Evolutionary conservation across 2,329 filamentous ascomycete species (phyloP), one percentile per base, ranked within the genome.

Genomic region (Phoma sp.): DNA sequence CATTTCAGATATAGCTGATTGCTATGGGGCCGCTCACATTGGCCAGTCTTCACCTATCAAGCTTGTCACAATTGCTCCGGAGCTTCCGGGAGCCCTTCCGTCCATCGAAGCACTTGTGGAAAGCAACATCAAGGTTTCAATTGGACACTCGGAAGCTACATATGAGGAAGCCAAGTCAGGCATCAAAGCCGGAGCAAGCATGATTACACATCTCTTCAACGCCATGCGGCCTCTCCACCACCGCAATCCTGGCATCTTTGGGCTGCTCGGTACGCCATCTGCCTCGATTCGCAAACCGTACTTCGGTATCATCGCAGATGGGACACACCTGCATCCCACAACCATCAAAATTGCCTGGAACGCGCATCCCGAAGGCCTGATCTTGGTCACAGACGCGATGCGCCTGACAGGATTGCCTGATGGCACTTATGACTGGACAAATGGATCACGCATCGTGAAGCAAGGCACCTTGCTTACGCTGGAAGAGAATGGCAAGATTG

Each of bases 121-220:
- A 2, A 80, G 83, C 39, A 86, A 84, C 55, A 92, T 96, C 66
- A 80, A 89, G 62, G 91, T 86, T 74, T 89, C 90, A 2, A 89
- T 96, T 59, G 92, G 92, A 7, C 92, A 96, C 76, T 91, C 91
- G 0, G 90, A 96, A 72, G 89, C 91, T 11, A 91, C 89, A 0
- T 96, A 93, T 70, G 90, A 96, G 74, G 83, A 93, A 70, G 91
- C 90, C 1, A 86, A 88, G 4, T 77, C 79, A 4, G 89, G 90
- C 18, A 83, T 95, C 3, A 80, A 79, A n/a, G 82, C 86, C 6
- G 92, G 92, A 46, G 90, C 90, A 2, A 89, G 84, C 43, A 96
- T 96, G 90, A 89, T 96, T 62, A 96, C 92, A 0, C 92, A 96
- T 69, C 82, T 96, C 1, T 96, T 96, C 84, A 96, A 96, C 72